A percentile compares a stretch with the other conserved stretches of the same genome.
These are phyloP conservation scores for Boletales sp. DNA, from an alignment of 768 basidiomycete species.

Conservation along the genomic window DNA sequence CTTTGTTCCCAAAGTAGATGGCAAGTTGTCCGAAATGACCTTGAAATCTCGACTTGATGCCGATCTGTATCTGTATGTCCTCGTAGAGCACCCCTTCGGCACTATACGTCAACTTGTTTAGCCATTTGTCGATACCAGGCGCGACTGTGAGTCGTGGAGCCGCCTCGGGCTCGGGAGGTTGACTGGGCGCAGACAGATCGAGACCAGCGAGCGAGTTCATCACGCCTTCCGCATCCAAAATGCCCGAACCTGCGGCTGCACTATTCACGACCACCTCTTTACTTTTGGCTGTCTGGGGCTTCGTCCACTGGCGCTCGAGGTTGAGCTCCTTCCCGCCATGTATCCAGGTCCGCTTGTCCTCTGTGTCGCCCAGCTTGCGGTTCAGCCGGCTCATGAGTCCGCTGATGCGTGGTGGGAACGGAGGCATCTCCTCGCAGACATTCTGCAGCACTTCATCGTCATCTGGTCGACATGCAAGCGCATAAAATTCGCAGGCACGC, in stretches of 20 bases:
- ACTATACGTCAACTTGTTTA: conserved; percentile 74
- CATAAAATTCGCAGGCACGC: conserved; percentile 96
- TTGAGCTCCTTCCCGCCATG: conserved; percentile 94
- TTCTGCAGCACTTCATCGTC: conserved; percentile 92
- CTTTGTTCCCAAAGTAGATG: conserved; percentile 95
- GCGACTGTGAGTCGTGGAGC: conserved; percentile 57
- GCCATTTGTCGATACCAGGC: conserved; percentile 85
- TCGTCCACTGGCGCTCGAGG: conserved; percentile 64
- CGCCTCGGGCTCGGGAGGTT: conserved; percentile 13
- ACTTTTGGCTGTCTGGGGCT: conserved; percentile 44
- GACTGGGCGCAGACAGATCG: conserved; percentile 47
- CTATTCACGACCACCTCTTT: conserved; percentile 33
- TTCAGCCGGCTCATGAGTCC: conserved; percentile 84
- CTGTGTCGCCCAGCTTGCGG: conserved; percentile 87
- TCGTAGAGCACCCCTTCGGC: conserved; percentile 93
- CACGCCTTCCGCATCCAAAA: conserved; percentile 48
- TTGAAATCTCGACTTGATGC: conserved; percentile 95
- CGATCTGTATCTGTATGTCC: conserved; percentile 92
- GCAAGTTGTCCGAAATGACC: conserved; percentile 92
- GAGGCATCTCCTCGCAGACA: conserved; percentile 98
- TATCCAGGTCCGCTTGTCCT: conserved; percentile 93
- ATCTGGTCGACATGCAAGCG: conserved; percentile 77
- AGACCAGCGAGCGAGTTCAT: conserved; percentile 81
- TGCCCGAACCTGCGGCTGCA: conserved; percentile 34
- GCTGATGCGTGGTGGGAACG: conserved; percentile 93